Percentiles rank a stretch among this genome's conserved stretches.
Evolutionary conservation across 2,329 filamentous ascomycete species (phyloP).

Genomic region (Pseudogymnoascus sp.): DNA sequence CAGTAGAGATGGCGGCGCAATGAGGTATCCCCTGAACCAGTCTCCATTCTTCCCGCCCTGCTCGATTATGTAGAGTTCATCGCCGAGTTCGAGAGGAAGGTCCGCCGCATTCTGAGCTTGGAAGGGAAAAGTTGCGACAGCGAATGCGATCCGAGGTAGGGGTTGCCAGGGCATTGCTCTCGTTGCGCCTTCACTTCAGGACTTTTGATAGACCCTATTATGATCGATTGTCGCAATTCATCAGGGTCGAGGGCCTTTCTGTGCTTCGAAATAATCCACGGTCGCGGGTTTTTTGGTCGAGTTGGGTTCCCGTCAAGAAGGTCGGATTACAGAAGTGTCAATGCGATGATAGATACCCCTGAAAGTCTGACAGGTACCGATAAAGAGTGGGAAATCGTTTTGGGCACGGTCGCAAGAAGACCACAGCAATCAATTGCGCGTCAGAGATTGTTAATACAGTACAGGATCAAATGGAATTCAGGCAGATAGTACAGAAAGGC

Average conservation of each 20-base stretch:
- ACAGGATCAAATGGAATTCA: background rate
- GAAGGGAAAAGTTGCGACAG: constrained; percentile 93
- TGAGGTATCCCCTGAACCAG: constrained; percentile 93
- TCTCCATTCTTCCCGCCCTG: constrained; percentile 77
- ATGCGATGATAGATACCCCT: constrained; percentile 4
- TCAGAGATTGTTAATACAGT: background rate
- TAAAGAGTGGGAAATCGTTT: background rate
- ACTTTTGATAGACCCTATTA: constrained; percentile 3
- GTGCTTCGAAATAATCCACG: background rate
- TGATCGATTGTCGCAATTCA: background rate
- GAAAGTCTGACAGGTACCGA: constrained; percentile 6
- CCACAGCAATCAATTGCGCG: background rate
- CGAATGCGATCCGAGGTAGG: constrained; percentile 93
- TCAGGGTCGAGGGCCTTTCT: background rate
- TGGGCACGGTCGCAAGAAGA: background rate
- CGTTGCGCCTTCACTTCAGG: constrained; percentile 6
- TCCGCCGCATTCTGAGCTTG: constrained; percentile 79
- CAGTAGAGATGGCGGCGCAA: constrained; percentile 86
- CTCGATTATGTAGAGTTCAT: constrained; percentile 98
- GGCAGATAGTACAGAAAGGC: background rate
- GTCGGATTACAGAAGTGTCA: background rate
- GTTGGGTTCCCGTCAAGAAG: constrained; percentile 2
- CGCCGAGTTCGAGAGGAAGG: constrained; percentile 91
- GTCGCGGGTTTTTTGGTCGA: background rate
- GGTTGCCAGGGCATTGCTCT: constrained; percentile 85